These are phyloP conservation scores for Trametes cubensis DNA, from an alignment of 768 basidiomycete genomes.

Conservation along the genomic window DNA sequence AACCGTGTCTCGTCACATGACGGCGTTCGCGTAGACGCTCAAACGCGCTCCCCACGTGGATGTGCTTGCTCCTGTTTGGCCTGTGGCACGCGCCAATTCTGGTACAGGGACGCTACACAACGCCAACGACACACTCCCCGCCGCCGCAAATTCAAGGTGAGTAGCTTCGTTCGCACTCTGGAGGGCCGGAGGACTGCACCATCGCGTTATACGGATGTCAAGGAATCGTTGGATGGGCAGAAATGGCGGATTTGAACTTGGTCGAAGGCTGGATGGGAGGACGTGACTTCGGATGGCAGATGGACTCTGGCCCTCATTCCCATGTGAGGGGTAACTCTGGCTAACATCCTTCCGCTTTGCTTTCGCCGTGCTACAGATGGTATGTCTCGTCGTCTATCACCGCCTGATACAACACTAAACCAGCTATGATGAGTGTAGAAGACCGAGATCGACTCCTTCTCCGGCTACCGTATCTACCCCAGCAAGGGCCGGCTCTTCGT, in stretches of 20 bases:
- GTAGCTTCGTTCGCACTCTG: conserved; percentile 9
- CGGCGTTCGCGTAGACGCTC: conserved; percentile 16
- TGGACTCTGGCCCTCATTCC: background rate
- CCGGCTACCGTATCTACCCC: conserved; percentile 97
- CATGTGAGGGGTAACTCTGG: background rate
- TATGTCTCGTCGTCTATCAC: background rate
- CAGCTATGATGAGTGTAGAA: conserved; percentile 54
- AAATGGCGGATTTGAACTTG: background rate
- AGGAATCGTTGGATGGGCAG: conserved; percentile 2
- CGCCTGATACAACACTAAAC: background rate
- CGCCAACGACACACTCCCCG: conserved; percentile 20
- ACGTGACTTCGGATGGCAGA: conserved; percentile 10
- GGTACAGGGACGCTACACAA: conserved; percentile 13
- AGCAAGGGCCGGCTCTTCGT: conserved; percentile 95
- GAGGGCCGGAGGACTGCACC: background rate
- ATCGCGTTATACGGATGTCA: background rate
- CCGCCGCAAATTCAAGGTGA: conserved; percentile 25
- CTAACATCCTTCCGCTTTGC: background rate
- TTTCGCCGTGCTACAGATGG: conserved; percentile 16
- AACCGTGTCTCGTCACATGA: conserved; percentile 29
- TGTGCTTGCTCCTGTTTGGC: conserved; percentile 7
- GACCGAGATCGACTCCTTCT: conserved; percentile 99
- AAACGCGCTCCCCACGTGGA: conserved; percentile 8
- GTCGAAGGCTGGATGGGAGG: conserved; percentile 16
- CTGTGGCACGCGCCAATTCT: conserved; percentile 18